These are phyloP conservation scores for Phytophthora melonis DNA, from an alignment of 352 stramenopile species.

Conservation along the genomic window DNA sequence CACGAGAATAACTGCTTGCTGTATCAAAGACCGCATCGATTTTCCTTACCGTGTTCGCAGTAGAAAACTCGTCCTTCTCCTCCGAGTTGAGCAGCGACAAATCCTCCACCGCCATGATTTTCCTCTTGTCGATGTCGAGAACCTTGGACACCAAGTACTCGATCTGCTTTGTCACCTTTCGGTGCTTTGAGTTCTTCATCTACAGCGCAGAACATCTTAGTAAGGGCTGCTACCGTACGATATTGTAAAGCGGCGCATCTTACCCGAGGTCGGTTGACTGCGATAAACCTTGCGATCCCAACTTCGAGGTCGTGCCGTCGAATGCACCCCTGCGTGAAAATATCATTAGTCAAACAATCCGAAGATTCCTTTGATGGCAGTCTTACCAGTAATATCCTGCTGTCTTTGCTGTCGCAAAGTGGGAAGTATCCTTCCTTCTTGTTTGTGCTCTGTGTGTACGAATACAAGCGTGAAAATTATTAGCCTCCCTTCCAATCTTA, in stretches of 20 bases:
- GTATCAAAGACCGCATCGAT: background rate
- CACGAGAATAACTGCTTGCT: background rate
- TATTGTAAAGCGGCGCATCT: background rate
- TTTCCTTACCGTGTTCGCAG: slow-evolving; percentile 51
- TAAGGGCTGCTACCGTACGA: background rate
- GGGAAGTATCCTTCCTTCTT: slow-evolving; percentile 84
- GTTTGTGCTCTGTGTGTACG: slow-evolving; percentile 55
- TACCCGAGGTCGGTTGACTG: slow-evolving; percentile 70
- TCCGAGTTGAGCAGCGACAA: slow-evolving; percentile 80
- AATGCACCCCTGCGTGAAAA: slow-evolving; percentile 58
- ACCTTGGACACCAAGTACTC: slow-evolving; percentile 72
- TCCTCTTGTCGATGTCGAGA: slow-evolving; percentile 77
- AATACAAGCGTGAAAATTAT: background rate
- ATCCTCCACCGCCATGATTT: slow-evolving; percentile 68
- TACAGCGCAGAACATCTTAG: slow-evolving; percentile 18
- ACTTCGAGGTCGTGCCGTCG: slow-evolving; percentile 80
- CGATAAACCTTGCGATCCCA: slow-evolving; percentile 77
- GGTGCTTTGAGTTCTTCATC: slow-evolving; percentile 58
- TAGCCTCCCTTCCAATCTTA: background rate
- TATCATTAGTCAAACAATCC: background rate
- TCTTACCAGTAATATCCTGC: slow-evolving; percentile 55
- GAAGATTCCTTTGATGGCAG: background rate
- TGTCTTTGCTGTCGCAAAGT: slow-evolving; percentile 70
- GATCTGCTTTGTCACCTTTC: slow-evolving; percentile 71
- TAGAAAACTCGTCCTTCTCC: slow-evolving; percentile 57